These are phyloP conservation scores for Candolleomyces aberdarensis DNA, from an alignment of 768 basidiomycete species.

Conservation along the genomic window DNA sequence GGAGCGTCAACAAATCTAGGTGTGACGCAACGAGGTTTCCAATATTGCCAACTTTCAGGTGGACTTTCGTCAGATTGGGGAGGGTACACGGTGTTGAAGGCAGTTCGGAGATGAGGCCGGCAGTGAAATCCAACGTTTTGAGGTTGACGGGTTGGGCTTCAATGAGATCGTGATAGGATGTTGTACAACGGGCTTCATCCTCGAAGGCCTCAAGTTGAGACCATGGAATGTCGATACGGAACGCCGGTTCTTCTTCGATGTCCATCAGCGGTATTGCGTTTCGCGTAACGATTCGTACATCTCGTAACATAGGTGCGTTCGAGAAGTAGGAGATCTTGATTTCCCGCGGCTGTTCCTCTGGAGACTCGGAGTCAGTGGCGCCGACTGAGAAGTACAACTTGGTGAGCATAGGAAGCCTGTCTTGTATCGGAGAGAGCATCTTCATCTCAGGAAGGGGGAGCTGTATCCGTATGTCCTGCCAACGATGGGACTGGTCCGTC, in stretches of 20 bases:
- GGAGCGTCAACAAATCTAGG: neutral
- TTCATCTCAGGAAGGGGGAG: neutral
- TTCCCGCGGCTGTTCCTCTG: too few relatives aligned
- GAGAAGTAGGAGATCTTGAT: neutral
- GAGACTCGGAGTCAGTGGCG: neutral
- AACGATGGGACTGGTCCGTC: neutral
- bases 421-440: neutral
- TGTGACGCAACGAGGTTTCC: neutral
- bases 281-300: neutral
- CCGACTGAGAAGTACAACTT: neutral
- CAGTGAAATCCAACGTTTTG: neutral
- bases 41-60: neutral
- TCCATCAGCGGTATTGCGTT: too few relatives aligned
- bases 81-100: neutral
- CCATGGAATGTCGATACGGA: neutral
- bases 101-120: neutral
- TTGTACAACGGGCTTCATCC: neutral
- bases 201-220: neutral
- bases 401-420: neutral
- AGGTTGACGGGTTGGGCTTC: neutral
- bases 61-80: neutral
- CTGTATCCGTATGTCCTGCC: neutral
- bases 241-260: too few relatives aligned
- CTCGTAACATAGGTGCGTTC: neutral
- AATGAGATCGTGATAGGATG: neutral